phyloP scores from a whole-genome alignment of 805 yeast genomes.

The Candida parachauliodes region DNA sequence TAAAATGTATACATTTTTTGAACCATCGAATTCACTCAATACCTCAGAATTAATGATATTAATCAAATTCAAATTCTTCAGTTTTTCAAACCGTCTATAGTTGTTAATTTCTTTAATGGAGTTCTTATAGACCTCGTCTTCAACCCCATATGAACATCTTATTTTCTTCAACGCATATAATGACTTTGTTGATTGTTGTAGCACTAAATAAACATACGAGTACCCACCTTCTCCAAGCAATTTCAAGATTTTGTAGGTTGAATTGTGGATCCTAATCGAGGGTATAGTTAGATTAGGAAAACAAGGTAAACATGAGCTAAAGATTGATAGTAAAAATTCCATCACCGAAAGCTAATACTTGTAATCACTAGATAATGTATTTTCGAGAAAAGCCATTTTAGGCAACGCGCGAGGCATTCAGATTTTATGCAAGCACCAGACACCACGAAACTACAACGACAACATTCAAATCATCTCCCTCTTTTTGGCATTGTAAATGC shows the following conservation, averaged over 20 bases:
- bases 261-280: slow-evolving; percentile 56
- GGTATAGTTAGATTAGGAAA: slow-evolving; percentile 47
- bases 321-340: slow-evolving; percentile 19
- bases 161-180: slow-evolving; percentile 78
- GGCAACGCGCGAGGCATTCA: slow-evolving; percentile 1
- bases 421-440: too few relatives aligned
- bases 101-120: slow-evolving; percentile 78
- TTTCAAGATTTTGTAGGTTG: slow-evolving; percentile 57
- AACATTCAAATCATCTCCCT: too few relatives aligned
- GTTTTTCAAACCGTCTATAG: slow-evolving; percentile 60
- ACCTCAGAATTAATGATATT: slow-evolving; percentile 68
- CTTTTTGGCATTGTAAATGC: too few relatives aligned
- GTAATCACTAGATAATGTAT: too few relatives aligned
- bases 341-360: too few relatives aligned
- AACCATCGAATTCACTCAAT: slow-evolving; percentile 72
- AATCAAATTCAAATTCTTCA: slow-evolving; percentile 61
- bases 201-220: slow-evolving; percentile 79
- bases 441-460: too few relatives aligned
- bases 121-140: slow-evolving; percentile 51
- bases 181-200: slow-evolving; percentile 34
- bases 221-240: slow-evolving; percentile 91
- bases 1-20: slow-evolving; percentile 71
- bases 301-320: slow-evolving; percentile 43
- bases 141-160: slow-evolving; percentile 82
- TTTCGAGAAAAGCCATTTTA: neutral